phyloP scores from a whole-genome alignment of 2,329 filamentous ascomycete species.

The Cladosporium sp. region DNA sequence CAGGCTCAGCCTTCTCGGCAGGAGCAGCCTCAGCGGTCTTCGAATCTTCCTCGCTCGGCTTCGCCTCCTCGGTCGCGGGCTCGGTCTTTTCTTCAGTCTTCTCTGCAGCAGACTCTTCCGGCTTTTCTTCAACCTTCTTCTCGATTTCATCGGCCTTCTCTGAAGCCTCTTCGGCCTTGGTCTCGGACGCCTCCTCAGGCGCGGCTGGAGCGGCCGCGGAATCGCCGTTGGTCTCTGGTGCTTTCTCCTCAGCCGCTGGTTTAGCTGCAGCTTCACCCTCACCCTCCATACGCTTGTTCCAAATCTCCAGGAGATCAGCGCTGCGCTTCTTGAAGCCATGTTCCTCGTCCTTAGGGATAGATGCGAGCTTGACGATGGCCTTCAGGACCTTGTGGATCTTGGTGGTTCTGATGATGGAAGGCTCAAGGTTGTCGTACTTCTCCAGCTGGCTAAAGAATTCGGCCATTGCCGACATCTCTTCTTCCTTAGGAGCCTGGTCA shows the following conservation, averaged over 20 bases:
- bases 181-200: constrained; percentile 33
- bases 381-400: constrained; percentile 99
- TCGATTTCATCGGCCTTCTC: constrained; percentile 19
- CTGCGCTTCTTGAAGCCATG: constrained; percentile 85
- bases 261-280: constrained; percentile 19
- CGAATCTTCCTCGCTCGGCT: constrained; percentile 3
- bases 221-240: constrained; percentile 24
- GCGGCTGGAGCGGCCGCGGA: constrained; percentile 12
- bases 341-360: constrained; percentile 83
- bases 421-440: constrained; percentile 74
- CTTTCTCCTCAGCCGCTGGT: constrained; percentile 27
- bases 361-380: constrained; percentile 81
- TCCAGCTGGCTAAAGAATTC: constrained; percentile 79
- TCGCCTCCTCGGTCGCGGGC: constrained; percentile 16
- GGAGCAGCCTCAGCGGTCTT: constrained; percentile 2
- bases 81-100: constrained; percentile 19
- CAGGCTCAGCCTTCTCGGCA: constrained; percentile 5
- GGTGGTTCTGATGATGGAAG: constrained; percentile 79
- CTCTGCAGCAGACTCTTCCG: constrained; percentile 19
- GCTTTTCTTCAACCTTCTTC: constrained; percentile 20
- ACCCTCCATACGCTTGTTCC: constrained; percentile 70
- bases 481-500: constrained; percentile 78
- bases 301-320: constrained; percentile 73
- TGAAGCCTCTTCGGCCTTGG: constrained; percentile 24
- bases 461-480: constrained; percentile 75